phyloP scores from a whole-genome alignment of 768 basidiomycete species.

The Pleurotus ostreatus region DNA sequence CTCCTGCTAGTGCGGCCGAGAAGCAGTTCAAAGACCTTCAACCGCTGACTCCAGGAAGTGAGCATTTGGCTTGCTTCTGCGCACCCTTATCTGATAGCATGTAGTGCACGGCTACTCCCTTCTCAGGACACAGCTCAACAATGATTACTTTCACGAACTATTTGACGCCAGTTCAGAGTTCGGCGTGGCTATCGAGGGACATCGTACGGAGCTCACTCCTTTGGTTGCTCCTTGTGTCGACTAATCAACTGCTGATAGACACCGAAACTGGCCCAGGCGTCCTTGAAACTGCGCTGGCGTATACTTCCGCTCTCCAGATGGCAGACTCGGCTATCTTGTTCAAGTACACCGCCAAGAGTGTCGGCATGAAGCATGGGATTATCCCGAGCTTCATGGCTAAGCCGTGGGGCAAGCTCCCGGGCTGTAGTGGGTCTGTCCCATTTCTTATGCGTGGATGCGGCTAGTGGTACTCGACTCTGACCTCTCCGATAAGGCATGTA shows the following conservation, averaged over 20 bases:
- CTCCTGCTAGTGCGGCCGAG: slow-evolving; percentile 64
- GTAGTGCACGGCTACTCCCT: slow-evolving; percentile 97
- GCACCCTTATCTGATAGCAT: background rate
- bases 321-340: slow-evolving; percentile 91
- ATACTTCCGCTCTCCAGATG: slow-evolving; percentile 74
- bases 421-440: slow-evolving; percentile 78
- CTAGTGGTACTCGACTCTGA: background rate
- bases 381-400: slow-evolving; percentile 99
- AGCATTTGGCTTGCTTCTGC: slow-evolving; percentile 22
- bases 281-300: slow-evolving; percentile 82
- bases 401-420: slow-evolving; percentile 93
- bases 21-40: slow-evolving; percentile 76
- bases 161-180: slow-evolving; percentile 75
- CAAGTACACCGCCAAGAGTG: slow-evolving; percentile 88
- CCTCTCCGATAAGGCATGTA: slow-evolving; percentile 56
- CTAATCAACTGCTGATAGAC: slow-evolving; percentile 38
- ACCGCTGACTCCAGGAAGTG: slow-evolving; percentile 91
- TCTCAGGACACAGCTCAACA: slow-evolving; percentile 85
- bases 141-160: slow-evolving; percentile 83
- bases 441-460: background rate
- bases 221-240: background rate
- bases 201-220: slow-evolving; percentile 49
- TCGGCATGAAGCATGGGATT: slow-evolving; percentile 85
- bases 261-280: slow-evolving; percentile 93
- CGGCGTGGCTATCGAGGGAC: slow-evolving; percentile 79